Evolutionary conservation across 352 stramenopile genomes (phyloP).

Genomic region (Globisporangium echinulatum): DNA sequence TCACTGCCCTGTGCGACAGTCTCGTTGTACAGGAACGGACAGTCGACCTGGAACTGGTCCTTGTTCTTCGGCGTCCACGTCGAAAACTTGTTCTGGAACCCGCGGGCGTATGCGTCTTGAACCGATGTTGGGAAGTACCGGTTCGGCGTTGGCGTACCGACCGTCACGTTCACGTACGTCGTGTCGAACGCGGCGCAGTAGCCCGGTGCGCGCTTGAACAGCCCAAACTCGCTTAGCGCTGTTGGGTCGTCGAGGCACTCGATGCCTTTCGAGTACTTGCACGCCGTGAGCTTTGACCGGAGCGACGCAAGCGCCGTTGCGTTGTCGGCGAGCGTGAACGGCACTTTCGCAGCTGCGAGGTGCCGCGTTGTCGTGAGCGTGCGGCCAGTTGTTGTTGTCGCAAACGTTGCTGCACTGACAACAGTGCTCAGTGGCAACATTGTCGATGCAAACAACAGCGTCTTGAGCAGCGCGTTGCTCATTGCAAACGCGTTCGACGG

Average conservation of each 20-base stretch:
- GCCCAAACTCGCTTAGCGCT: conserved; percentile 34
- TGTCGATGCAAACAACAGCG: conserved; percentile 14
- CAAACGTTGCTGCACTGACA: conserved; percentile 4
- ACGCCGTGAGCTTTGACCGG: conserved; percentile 36
- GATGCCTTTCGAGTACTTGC: conserved; percentile 54
- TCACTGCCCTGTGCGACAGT: conserved; percentile 49
- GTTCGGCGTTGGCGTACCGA: conserved; percentile 28
- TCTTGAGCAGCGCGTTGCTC: conserved; percentile 13
- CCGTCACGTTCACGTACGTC: conserved; percentile 42
- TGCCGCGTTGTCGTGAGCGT: conserved; percentile 12
- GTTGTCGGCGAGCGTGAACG: conserved; percentile 38
- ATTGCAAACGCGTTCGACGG: conserved; percentile 6
- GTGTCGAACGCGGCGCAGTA: conserved; percentile 62
- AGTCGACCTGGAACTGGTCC: conserved; percentile 60
- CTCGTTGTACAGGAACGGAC: conserved; percentile 61
- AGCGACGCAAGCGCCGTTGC: conserved; percentile 21
- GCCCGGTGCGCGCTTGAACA: conserved; percentile 38
- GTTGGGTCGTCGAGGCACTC: conserved; percentile 42
- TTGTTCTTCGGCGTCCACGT: conserved; percentile 51
- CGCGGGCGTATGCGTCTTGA: conserved; percentile 42
- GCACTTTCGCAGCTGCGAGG: conserved; percentile 13
- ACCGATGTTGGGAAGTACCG: conserved; percentile 60
- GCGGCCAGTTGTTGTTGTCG: neutral
- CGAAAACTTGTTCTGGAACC: conserved; percentile 69
- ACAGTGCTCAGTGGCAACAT: conserved; percentile 10